Conservation (phyloP, 176 grass and related monocot species). For the Oryza nivara region DNA sequence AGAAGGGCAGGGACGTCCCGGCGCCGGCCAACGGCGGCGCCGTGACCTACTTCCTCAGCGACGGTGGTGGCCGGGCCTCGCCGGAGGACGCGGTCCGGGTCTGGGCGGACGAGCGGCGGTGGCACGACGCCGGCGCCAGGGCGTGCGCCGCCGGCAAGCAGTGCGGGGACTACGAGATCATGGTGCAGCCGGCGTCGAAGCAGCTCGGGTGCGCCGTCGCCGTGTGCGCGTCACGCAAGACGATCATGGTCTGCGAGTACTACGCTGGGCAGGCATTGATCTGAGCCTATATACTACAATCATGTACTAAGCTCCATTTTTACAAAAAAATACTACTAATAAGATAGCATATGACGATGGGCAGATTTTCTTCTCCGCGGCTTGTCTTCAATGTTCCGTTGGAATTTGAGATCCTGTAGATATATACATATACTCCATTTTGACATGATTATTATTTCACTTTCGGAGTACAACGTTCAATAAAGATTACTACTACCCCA, state of each 20-base stretch:
- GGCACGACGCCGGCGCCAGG: slow-evolving; percentile 26
- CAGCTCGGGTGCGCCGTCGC: slow-evolving; percentile 6
- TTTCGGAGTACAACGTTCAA: too few species aligned
- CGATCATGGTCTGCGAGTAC: background rate
- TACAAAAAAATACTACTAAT: too few species aligned
- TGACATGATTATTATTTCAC: too few species aligned
- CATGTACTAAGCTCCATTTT: too few species aligned
- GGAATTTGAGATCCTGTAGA: too few species aligned
- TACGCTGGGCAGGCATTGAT: background rate
- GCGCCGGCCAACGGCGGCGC: too few species aligned
- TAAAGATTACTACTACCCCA: too few species aligned
- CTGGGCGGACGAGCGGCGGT: slow-evolving; percentile 29
- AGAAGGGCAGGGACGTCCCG: background rate
- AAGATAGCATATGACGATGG: too few species aligned
- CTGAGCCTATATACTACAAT: too few species aligned
- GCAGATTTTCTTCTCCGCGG: too few species aligned
- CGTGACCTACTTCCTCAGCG: background rate
- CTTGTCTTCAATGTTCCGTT: too few species aligned
- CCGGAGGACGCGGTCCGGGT: background rate
- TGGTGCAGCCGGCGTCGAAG: slow-evolving; percentile 1
- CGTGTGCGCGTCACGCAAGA: background rate
- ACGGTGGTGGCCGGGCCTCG: background rate
- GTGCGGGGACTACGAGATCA: slow-evolving; percentile 28
- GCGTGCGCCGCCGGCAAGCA: slow-evolving; percentile 13
- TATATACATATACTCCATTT: too few species aligned